A percentile compares a stretch with the other conserved stretches of the same genome.
Evolutionary conservation across 139 green algal genomes (phyloP).

Genomic region (Coccomyxa sp.): DNA sequence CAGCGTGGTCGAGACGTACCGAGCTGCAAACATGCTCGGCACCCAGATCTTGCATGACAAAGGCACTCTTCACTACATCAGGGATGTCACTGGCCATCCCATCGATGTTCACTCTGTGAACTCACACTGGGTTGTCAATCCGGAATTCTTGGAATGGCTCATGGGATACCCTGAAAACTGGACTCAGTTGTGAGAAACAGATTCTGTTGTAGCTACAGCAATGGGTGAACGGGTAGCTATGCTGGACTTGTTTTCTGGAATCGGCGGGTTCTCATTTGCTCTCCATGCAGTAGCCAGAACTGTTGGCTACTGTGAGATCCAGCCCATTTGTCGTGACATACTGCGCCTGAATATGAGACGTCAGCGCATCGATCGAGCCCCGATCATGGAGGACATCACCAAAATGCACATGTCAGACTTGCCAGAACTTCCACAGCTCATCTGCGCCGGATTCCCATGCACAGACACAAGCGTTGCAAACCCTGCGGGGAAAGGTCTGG

Average conservation of each 20-base stretch:
- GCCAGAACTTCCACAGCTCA: neutral
- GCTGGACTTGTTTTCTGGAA: neutral
- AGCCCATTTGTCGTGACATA: neutral
- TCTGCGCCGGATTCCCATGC: neutral
- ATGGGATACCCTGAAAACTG: neutral
- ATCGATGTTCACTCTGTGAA: neutral
- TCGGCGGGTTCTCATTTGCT: neutral
- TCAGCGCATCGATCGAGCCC: neutral
- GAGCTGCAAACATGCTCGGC: neutral
- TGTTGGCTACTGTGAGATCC: neutral
- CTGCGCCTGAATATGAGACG: neutral
- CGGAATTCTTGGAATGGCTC: neutral
- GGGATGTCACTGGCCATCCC: neutral
- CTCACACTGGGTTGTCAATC: neutral
- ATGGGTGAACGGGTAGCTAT: neutral
- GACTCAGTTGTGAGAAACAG: neutral
- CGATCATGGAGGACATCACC: neutral
- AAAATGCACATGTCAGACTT: constrained; percentile 1
- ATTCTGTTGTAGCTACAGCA: too few species aligned
- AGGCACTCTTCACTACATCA: neutral
- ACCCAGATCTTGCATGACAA: constrained; percentile 1
- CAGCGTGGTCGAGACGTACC: neutral
- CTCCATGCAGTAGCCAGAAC: neutral
- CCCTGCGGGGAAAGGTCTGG: neutral
- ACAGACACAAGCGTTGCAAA: constrained; percentile 1